Percentiles rank a stretch among this genome's conserved stretches.
Evolutionary conservation across 305 asterid species (phyloP).

Genomic region (Nicotiana rustica): DNA sequence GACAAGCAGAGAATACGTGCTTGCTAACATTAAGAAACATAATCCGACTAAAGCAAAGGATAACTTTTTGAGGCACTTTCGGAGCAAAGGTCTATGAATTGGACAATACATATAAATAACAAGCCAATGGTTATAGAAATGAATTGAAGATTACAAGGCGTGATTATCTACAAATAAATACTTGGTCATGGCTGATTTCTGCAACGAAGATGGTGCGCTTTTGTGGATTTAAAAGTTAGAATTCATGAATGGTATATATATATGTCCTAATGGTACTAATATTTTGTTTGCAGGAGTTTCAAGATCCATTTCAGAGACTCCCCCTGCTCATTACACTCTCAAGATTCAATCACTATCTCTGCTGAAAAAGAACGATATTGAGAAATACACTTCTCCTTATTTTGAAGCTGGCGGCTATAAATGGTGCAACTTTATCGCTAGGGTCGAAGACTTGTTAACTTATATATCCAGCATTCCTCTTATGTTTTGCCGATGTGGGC

Average conservation of each 20-base stretch:
- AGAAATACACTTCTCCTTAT: conserved; percentile 48
- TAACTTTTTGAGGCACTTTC: conserved; percentile 20
- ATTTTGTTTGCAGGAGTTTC: conserved; percentile 45
- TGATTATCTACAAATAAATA: background rate
- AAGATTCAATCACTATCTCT: conserved; percentile 53
- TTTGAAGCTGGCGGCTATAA: conserved; percentile 71
- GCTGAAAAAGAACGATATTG: conserved; percentile 50
- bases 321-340: conserved; percentile 55
- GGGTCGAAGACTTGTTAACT: background rate
- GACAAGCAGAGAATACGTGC: background rate
- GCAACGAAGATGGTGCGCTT: conserved; percentile 25
- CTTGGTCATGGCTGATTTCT: conserved; percentile 11
- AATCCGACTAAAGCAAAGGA: background rate
- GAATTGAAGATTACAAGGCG: background rate
- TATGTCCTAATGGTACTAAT: conserved; percentile 5
- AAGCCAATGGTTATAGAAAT: background rate
- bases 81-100: background rate
- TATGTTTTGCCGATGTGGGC: too few relatives aligned
- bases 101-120: background rate
- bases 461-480: too few relatives aligned
- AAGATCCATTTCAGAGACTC: conserved; percentile 48
- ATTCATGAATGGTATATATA: background rate
- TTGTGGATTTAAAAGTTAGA: background rate
- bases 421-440: conserved; percentile 45
- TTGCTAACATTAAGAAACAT: background rate